A percentile compares a stretch with the other conserved stretches of the same genome.
Evolutionary conservation across 1,284 basidiomycete genomes (phyloP).

Genomic region (Gomphus bonarii): DNA sequence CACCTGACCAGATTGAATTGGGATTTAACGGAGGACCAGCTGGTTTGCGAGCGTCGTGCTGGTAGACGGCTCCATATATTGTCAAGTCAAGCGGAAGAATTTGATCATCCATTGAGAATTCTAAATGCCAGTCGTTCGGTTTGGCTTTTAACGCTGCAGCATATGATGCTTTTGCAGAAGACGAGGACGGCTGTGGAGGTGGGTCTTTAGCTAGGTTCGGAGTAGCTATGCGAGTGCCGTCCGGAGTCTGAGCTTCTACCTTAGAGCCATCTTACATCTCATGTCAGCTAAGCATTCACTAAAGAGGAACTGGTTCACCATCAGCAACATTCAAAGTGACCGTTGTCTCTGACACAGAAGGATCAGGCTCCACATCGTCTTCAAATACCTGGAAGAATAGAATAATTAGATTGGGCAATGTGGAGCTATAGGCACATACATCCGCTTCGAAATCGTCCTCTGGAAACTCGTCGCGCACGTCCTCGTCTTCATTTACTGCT

Average conservation of each 20-base stretch:
- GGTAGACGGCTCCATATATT: conserved; percentile 92
- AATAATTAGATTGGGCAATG: not conserved
- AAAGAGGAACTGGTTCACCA: conserved; percentile 34
- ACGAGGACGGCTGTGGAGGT: conserved; percentile 25
- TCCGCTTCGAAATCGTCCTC: conserved; percentile 79
- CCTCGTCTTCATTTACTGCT: conserved; percentile 49
- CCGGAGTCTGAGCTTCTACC: conserved; percentile 91
- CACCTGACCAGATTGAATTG: conserved; percentile 77
- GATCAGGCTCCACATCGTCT: conserved; percentile 62
- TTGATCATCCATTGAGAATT: conserved; percentile 88
- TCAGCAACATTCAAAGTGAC: conserved; percentile 76
- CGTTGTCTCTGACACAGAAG: conserved; percentile 64
- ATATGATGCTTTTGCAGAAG: conserved; percentile 53
- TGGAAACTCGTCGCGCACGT: conserved; percentile 57
- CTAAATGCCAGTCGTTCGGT: conserved; percentile 92
- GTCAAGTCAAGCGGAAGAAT: conserved; percentile 80
- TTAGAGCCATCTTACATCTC: conserved; percentile 67
- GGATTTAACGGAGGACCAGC: conserved; percentile 43
- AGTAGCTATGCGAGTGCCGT: conserved; percentile 88
- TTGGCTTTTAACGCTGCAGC: conserved; percentile 89
- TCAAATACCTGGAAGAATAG: conserved; percentile 45
- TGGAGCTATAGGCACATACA: conserved; percentile 18
- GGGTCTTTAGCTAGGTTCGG: conserved; percentile 46
- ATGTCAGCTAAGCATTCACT: not conserved
- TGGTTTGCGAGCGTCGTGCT: conserved; percentile 64